A percentile compares a stretch with the other conserved stretches of the same genome.
phyloP scores from a whole-genome alignment of 352 stramenopile species.

The Phytophthora pistaciae region DNA sequence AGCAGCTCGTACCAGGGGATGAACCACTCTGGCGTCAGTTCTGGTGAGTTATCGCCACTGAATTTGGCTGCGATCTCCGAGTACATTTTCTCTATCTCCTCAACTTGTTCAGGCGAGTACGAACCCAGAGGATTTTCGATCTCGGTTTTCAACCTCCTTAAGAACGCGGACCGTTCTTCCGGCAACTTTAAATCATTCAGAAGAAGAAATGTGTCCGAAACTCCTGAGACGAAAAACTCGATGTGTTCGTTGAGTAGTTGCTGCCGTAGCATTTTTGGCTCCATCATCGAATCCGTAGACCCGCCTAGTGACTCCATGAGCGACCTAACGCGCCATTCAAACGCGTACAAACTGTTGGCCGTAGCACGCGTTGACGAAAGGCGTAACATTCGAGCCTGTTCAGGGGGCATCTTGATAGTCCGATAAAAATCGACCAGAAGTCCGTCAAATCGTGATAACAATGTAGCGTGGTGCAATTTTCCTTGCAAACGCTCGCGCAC shows the following conservation, averaged over 20 bases:
- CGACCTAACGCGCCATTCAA: slow-evolving; percentile 9
- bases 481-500: not conserved
- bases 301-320: not conserved
- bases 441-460: slow-evolving; percentile 1
- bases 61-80: not conserved
- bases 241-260: slow-evolving; percentile 2
- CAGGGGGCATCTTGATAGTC: slow-evolving; percentile 6
- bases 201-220: slow-evolving; percentile 8
- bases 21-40: slow-evolving; percentile 4
- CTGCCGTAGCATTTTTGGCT: not conserved
- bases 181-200: slow-evolving; percentile 8
- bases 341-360: slow-evolving; percentile 3
- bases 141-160: slow-evolving; percentile 4
- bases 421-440: slow-evolving; percentile 11
- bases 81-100: not conserved
- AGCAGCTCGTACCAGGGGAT: slow-evolving; percentile 13
- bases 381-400: slow-evolving; percentile 5
- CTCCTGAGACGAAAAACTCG: not conserved
- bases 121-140: not conserved
- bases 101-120: not conserved
- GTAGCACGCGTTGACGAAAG: slow-evolving; percentile 8
- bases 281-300: too few relatives aligned
- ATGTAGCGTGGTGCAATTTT: not conserved
- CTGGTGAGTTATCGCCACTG: not conserved
- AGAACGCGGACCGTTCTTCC: slow-evolving; percentile 1